phyloP scores from a whole-genome alignment of 495 filamentous ascomycete genomes.

The Lasiosphaeriaceae sp. region DNA sequence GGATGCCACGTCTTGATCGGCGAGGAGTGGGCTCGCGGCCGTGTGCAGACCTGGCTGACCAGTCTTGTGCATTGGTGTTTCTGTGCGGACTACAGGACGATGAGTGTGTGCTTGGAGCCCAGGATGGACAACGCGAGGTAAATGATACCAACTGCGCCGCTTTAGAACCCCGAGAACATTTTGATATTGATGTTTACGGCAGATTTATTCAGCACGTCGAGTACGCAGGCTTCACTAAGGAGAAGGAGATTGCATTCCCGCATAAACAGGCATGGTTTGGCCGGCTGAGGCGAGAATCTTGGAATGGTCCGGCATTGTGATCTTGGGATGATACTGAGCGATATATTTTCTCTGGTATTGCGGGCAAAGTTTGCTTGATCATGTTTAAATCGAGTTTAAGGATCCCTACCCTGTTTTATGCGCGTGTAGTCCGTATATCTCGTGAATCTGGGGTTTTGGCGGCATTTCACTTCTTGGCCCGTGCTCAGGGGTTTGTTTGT shows the following conservation, averaged over 20 bases:
- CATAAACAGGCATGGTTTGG: constrained; percentile 92
- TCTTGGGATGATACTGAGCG: not conserved
- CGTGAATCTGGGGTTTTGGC: too few relatives aligned
- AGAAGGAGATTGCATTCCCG: constrained; percentile 81
- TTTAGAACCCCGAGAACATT: not conserved
- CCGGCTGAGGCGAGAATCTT: constrained; percentile 74
- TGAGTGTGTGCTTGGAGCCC: constrained; percentile 80
- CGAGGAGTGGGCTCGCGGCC: constrained; percentile 86
- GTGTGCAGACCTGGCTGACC: constrained; percentile 76
- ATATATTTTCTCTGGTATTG: too few relatives aligned
- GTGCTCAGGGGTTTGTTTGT: too few relatives aligned
- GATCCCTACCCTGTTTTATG: too few relatives aligned
- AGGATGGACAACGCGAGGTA: constrained; percentile 89
- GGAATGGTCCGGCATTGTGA: constrained; percentile 75
- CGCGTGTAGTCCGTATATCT: too few relatives aligned
- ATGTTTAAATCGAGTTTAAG: too few relatives aligned
- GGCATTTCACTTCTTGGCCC: too few relatives aligned
- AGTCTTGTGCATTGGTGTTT: constrained; percentile 83
- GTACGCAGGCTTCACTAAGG: constrained; percentile 77
- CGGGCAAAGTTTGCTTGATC: too few relatives aligned
- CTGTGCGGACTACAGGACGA: constrained; percentile 74
- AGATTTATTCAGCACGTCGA: constrained; percentile 79
- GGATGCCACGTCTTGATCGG: constrained; percentile 87
- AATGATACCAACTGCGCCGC: constrained; percentile 25
- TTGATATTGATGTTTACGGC: constrained; percentile 7